Conservation (phyloP, 768 basidiomycete genomes). For the Rhizopogon vulgaris region DNA sequence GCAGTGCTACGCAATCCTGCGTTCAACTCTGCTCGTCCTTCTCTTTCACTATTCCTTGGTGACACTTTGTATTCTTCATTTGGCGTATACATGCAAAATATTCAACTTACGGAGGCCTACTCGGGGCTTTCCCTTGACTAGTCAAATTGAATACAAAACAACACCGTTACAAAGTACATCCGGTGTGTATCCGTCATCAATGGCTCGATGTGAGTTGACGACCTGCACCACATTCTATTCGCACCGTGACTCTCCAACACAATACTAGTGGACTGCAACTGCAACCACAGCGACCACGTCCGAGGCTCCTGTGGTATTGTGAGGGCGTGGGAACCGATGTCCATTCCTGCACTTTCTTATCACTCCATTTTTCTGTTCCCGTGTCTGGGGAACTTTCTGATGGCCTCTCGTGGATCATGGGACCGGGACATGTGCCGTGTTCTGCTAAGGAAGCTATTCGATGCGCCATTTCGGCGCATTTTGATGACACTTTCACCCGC, state of each 20-base stretch:
- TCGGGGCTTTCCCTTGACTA: neutral
- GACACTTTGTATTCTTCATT: constrained; percentile 18
- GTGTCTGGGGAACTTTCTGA: constrained; percentile 5
- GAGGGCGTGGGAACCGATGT: neutral
- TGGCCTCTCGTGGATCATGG: constrained; percentile 13
- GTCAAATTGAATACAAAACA: constrained; percentile 2
- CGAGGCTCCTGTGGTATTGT: neutral
- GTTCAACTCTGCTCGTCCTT: neutral
- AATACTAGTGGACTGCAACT: neutral
- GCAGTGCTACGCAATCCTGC: neutral
- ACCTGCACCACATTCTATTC: neutral
- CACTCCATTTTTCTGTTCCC: neutral
- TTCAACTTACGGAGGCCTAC: neutral
- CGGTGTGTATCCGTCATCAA: neutral
- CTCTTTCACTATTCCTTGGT: neutral
- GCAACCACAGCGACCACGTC: neutral
- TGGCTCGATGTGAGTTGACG: neutral
- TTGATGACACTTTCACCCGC: constrained; percentile 1
- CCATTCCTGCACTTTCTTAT: neutral
- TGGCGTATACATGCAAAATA: neutral
- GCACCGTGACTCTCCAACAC: neutral
- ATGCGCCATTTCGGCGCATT: neutral
- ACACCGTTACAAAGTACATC: neutral
- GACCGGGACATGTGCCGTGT: constrained; percentile 12
- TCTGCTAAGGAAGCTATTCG: neutral